Conservation (phyloP, 2,329 filamentous ascomycete species). For the Podosphaera leucotricha region DNA sequence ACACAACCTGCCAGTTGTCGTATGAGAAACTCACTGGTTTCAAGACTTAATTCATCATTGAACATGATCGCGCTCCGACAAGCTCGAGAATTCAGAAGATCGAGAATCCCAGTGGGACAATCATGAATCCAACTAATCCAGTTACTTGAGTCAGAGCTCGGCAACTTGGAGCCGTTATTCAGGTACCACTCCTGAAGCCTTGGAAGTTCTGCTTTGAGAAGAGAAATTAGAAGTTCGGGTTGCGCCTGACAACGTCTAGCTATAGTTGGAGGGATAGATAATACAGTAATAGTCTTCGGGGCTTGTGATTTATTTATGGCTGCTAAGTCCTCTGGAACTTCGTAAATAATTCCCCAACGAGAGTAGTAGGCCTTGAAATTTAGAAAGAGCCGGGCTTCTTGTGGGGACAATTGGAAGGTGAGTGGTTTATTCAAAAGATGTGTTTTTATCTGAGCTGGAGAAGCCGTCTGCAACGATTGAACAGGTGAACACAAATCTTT, state of each 20-base stretch:
- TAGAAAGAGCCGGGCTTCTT: slow-evolving; percentile 36
- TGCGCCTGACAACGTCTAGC: slow-evolving; percentile 51
- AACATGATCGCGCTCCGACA: slow-evolving; percentile 74
- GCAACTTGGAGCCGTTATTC: neutral
- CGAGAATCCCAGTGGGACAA: slow-evolving; percentile 53
- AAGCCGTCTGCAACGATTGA: neutral
- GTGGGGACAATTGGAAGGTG: slow-evolving; percentile 35
- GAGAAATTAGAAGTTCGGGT: slow-evolving; percentile 44
- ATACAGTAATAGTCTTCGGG: slow-evolving; percentile 22
- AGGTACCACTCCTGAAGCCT: slow-evolving; percentile 18
- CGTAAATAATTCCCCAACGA: slow-evolving; percentile 48
- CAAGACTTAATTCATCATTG: slow-evolving; percentile 38
- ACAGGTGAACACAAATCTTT: slow-evolving; percentile 23
- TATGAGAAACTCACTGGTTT: slow-evolving; percentile 36
- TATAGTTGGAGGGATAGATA: slow-evolving; percentile 44
- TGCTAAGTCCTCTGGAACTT: slow-evolving; percentile 1
- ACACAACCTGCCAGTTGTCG: slow-evolving; percentile 32
- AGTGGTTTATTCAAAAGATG: slow-evolving; percentile 28
- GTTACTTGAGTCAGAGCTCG: neutral
- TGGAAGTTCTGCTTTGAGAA: slow-evolving; percentile 58
- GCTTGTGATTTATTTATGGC: neutral
- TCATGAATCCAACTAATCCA: slow-evolving; percentile 42
- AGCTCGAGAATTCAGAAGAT: slow-evolving; percentile 51
- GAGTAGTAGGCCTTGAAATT: slow-evolving; percentile 32
- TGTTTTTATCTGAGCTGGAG: slow-evolving; percentile 12